Conservation (phyloP, 176 grass and related monocot species). For the Alopecurus myosuroides region DNA sequence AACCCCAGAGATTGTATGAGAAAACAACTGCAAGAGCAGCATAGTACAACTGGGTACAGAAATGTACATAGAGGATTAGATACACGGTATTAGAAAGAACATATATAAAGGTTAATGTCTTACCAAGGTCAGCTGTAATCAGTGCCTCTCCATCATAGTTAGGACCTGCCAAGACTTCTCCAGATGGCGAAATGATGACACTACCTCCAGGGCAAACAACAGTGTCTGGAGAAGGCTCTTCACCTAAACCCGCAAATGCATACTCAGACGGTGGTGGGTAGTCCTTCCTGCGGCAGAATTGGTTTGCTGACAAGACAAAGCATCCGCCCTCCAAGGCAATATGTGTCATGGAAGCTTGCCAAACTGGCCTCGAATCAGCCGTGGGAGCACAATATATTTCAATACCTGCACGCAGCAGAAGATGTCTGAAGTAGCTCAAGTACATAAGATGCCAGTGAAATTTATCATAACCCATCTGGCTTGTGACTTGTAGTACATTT, state of each 20-base stretch:
- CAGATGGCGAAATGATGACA: constrained; percentile 91
- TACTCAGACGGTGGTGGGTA: constrained; percentile 84
- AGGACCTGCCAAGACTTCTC: constrained; percentile 72
- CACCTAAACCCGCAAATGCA: constrained; percentile 47
- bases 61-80: not conserved
- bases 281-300: constrained; percentile 84
- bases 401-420: constrained; percentile 44
- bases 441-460: not conserved
- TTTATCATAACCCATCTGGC: constrained; percentile 4
- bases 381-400: constrained; percentile 96
- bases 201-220: constrained; percentile 85
- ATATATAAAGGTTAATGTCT: not conserved
- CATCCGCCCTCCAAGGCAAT: constrained; percentile 90
- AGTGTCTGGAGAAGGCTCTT: constrained; percentile 76
- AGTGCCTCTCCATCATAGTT: constrained; percentile 86
- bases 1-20: not conserved
- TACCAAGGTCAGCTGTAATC: constrained; percentile 82
- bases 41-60: not conserved
- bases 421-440: not conserved
- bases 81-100: not conserved
- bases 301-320: constrained; percentile 88
- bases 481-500: not conserved
- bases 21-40: not conserved
- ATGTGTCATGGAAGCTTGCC: constrained; percentile 91
- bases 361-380: constrained; percentile 78